phyloP scores from a whole-genome alignment of 2,329 filamentous ascomycete genomes.

The Ambrosiella xylebori region DNA sequence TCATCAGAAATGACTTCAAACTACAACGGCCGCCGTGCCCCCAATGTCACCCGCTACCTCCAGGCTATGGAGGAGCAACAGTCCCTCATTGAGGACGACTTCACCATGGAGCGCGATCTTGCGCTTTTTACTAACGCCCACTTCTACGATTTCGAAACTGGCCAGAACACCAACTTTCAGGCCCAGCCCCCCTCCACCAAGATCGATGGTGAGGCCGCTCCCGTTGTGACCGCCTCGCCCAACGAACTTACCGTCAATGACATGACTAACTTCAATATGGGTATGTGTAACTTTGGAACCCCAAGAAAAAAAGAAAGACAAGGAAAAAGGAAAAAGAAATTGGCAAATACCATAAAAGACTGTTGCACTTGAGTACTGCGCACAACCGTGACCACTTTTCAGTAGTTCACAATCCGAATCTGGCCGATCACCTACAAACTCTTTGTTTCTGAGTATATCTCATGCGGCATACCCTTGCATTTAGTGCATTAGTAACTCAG shows the following conservation, averaged over 20 bases:
- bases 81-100: constrained; percentile 35
- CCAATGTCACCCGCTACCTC: constrained; percentile 81
- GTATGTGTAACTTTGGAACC: not conserved
- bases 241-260: constrained; percentile 14
- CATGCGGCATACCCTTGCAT: too few relatives aligned
- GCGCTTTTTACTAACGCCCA: constrained; percentile 68
- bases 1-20: constrained; percentile 39
- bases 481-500: too few relatives aligned
- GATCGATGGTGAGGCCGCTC: constrained; percentile 21
- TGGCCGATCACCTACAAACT: too few relatives aligned
- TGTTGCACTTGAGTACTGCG: too few relatives aligned
- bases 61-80: constrained; percentile 67
- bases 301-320: too few relatives aligned
- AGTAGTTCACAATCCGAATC: too few relatives aligned
- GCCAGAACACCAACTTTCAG: constrained; percentile 41
- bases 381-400: too few relatives aligned
- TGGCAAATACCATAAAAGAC: too few relatives aligned
- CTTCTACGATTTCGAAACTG: constrained; percentile 63
- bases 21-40: constrained; percentile 54
- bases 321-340: too few relatives aligned
- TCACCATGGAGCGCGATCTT: constrained; percentile 53
- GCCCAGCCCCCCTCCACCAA: constrained; percentile 26
- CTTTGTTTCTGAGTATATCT: too few relatives aligned
- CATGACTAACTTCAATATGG: constrained; percentile 18
- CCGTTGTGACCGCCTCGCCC: constrained; percentile 14